A percentile compares a stretch with the other conserved stretches of the same genome.
Conservation (phyloP, 73 alveolate genomes). For the Paramecium caudatum region DNA sequence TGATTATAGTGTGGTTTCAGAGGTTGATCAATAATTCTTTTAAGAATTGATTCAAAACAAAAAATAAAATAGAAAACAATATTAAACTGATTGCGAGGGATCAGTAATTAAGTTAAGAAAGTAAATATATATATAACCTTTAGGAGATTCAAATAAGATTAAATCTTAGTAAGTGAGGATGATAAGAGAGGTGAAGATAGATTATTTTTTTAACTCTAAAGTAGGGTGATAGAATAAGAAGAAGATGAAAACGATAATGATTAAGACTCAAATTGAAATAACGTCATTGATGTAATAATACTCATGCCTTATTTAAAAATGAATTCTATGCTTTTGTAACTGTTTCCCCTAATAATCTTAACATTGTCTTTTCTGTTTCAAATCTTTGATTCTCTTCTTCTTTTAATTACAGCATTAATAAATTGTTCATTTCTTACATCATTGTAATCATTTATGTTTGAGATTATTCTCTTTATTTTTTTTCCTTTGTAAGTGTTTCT, state of each 20-base stretch:
- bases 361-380: slow-evolving; percentile 81
- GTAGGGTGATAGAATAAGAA: slow-evolving; percentile 3
- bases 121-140: background rate
- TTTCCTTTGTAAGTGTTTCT: slow-evolving; percentile 75
- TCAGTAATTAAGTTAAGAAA: background rate
- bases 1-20: slow-evolving; percentile 62
- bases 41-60: background rate
- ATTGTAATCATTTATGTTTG: slow-evolving; percentile 76
- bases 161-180: background rate
- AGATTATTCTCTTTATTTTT: slow-evolving; percentile 80
- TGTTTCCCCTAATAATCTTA: slow-evolving; percentile 82
- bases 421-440: slow-evolving; percentile 81
- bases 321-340: slow-evolving; percentile 82
- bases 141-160: background rate
- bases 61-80: background rate
- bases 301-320: too few relatives aligned
- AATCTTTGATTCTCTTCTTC: slow-evolving; percentile 79
- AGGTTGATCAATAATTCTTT: slow-evolving; percentile 32
- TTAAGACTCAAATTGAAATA: slow-evolving; percentile 9
- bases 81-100: slow-evolving; percentile 26
- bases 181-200: slow-evolving; percentile 63
- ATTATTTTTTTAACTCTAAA: background rate
- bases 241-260: slow-evolving; percentile 1
- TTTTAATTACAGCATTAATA: slow-evolving; percentile 71
- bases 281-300: too few relatives aligned